Evolutionary conservation across 805 yeast genomes (phyloP).

Genomic region (Ogataea pini): DNA sequence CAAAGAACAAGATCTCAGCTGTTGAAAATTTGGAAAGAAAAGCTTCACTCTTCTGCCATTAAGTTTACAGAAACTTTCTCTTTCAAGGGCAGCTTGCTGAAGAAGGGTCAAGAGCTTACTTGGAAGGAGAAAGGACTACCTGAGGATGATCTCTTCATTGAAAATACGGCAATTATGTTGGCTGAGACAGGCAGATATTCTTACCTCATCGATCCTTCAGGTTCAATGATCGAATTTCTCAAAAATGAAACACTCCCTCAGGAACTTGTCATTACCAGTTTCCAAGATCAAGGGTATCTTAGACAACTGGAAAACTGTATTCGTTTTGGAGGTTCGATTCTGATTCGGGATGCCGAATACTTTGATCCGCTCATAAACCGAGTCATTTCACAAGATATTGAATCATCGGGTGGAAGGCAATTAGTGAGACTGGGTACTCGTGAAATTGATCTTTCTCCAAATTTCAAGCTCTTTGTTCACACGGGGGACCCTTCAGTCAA

Average conservation of each 20-base stretch:
- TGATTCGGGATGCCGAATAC: conserved; percentile 78
- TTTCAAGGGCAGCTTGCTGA: conserved; percentile 40
- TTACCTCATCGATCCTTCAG: conserved; percentile 73
- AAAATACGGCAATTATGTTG: conserved; percentile 58
- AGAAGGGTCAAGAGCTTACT: conserved; percentile 40
- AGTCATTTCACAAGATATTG: conserved; percentile 60
- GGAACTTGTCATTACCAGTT: conserved; percentile 60
- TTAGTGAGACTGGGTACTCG: conserved; percentile 61
- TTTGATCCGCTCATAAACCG: conserved; percentile 74
- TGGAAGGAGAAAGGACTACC: conserved; percentile 61
- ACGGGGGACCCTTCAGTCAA: conserved; percentile 55
- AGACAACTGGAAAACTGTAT: conserved; percentile 77
- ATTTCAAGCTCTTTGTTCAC: conserved; percentile 60
- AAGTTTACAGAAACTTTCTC: conserved; percentile 39
- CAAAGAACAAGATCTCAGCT: conserved; percentile 36
- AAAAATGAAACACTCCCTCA: conserved; percentile 32
- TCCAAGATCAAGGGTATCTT: conserved; percentile 64
- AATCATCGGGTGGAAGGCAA: conserved; percentile 67
- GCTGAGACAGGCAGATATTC: conserved; percentile 42
- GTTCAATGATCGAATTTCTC: conserved; percentile 45
- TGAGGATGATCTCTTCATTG: conserved; percentile 59
- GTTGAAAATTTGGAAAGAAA: conserved; percentile 24
- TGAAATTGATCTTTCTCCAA: conserved; percentile 65
- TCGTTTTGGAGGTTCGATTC: conserved; percentile 75
- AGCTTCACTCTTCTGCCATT: conserved; percentile 41